These are phyloP conservation scores for Cladosporium cucumerinum DNA, from an alignment of 2,329 filamentous ascomycete species.

Conservation along the genomic window DNA sequence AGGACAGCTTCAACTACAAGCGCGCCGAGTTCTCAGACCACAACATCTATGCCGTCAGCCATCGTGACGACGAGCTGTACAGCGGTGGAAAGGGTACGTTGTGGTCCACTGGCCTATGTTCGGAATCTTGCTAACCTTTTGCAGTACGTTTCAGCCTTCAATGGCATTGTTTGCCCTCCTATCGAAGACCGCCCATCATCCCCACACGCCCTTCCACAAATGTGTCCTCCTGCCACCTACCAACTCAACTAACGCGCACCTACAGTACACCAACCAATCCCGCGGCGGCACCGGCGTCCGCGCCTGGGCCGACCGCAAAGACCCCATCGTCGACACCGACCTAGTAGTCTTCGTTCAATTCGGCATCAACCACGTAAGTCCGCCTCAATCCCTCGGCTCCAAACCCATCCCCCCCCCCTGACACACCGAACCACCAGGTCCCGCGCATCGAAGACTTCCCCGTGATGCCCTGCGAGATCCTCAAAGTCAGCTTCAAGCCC, in stretches of 20 bases:
- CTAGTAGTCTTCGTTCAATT: slow-evolving; percentile 58
- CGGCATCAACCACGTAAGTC: slow-evolving; percentile 51
- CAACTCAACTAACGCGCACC: neutral
- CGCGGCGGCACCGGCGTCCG: slow-evolving; percentile 48
- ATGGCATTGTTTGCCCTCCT: neutral
- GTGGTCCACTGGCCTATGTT: neutral
- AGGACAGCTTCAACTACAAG: slow-evolving; percentile 54
- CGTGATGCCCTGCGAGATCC: slow-evolving; percentile 57
- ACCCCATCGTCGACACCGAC: slow-evolving; percentile 54
- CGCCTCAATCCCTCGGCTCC: neutral
- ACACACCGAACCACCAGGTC: slow-evolving; percentile 32
- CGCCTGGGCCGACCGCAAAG: slow-evolving; percentile 50
- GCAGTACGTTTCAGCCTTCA: neutral
- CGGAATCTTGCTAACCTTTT: neutral
- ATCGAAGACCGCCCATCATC: neutral
- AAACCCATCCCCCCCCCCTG: neutral
- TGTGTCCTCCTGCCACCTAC: neutral
- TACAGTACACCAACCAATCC: slow-evolving; percentile 58
- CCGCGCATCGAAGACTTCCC: slow-evolving; percentile 57
- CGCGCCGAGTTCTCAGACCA: slow-evolving; percentile 58
- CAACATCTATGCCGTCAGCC: slow-evolving; percentile 56
- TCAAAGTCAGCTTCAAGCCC: slow-evolving; percentile 56
- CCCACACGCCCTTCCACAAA: neutral
- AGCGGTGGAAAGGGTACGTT: slow-evolving; percentile 48
- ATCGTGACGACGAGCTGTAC: slow-evolving; percentile 58